phyloP scores from a whole-genome alignment of 768 basidiomycete species.

The Suillus ampliporus region DNA sequence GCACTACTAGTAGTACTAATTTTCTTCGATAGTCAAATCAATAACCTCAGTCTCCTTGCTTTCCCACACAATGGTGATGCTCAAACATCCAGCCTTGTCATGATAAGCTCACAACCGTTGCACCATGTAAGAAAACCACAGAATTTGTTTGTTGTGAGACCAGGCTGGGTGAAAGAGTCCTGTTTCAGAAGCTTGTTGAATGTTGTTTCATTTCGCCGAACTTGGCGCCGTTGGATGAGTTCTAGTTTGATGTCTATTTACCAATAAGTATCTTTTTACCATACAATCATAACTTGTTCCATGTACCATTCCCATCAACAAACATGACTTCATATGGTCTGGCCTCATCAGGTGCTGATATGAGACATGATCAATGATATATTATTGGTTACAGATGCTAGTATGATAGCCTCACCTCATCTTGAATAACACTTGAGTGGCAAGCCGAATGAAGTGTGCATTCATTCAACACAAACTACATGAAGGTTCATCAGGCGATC shows the following conservation, averaged over 20 bases:
- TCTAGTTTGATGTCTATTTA: background rate
- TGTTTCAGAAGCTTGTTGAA: background rate
- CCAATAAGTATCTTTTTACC: background rate
- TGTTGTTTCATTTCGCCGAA: background rate
- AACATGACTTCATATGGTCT: background rate
- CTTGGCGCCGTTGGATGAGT: background rate
- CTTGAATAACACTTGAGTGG: background rate
- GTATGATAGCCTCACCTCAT: background rate
- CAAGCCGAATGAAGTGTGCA: background rate
- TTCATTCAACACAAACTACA: background rate
- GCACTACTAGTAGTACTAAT: too few relatives aligned
- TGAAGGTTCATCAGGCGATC: background rate
- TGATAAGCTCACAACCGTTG: constrained; percentile 1
- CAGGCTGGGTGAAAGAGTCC: background rate
- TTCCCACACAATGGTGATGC: background rate
- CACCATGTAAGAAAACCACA: constrained; percentile 3
- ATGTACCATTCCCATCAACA: background rate
- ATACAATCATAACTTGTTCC: background rate
- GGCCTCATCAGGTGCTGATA: background rate
- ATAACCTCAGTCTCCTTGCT: background rate
- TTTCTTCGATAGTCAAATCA: background rate
- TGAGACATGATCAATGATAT: background rate
- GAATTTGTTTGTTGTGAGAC: background rate
- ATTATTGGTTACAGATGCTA: background rate
- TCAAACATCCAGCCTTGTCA: constrained; percentile 2